These are phyloP conservation scores for Setaria italica DNA, from an alignment of 202 grass and related monocot species.

Conservation along the genomic window DNA sequence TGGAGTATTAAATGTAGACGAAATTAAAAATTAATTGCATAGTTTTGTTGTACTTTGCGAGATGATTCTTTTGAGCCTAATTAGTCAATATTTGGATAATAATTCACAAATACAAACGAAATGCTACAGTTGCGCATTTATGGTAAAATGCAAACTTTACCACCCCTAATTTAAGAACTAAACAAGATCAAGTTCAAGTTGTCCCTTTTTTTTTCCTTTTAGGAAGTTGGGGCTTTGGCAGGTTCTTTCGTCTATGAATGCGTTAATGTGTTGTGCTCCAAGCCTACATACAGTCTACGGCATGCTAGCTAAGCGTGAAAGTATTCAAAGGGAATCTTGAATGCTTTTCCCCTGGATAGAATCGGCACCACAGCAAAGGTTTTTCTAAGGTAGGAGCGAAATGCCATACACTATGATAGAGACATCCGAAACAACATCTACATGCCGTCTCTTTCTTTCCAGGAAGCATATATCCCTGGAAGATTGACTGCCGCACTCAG, in stretches of 20 bases:
- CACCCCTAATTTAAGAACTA: too few relatives aligned
- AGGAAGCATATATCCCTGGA: not conserved
- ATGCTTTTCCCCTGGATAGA: not conserved
- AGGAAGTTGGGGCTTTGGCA: not conserved
- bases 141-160: too few relatives aligned
- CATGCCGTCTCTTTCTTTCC: not conserved
- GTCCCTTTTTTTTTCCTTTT: not conserved
- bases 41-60: too few relatives aligned
- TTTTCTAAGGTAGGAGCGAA: not conserved
- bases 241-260: not conserved
- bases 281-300: not conserved
- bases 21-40: too few relatives aligned
- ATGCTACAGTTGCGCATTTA: too few relatives aligned
- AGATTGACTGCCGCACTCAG: not conserved
- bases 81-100: too few relatives aligned
- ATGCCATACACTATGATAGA: not conserved
- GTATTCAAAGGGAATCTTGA: conserved; percentile 1
- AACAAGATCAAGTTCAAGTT: not conserved
- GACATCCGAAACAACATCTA: not conserved
- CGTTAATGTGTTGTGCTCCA: not conserved
- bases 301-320: not conserved
- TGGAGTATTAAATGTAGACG: too few relatives aligned
- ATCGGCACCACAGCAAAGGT: not conserved
- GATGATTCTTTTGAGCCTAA: too few relatives aligned
- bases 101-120: too few relatives aligned